Evolutionary conservation across 129 eudicot genomes (phyloP).

Genomic region (Dittrichia graveolens): DNA sequence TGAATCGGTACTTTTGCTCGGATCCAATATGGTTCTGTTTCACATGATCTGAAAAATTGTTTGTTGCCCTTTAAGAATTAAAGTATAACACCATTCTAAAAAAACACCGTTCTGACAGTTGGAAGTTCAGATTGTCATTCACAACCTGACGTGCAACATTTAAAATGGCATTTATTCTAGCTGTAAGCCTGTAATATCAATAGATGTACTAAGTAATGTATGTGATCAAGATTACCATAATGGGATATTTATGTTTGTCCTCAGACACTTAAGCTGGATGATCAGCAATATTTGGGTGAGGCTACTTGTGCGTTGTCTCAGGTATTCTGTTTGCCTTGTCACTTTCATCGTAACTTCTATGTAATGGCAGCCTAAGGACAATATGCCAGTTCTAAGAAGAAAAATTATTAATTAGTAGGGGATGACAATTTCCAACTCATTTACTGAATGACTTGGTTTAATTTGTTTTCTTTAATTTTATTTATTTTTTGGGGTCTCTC

Average conservation of each 20-base stretch:
- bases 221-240: neutral
- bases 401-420: no score
- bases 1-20: neutral
- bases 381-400: neutral
- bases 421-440: no score
- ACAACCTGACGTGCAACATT: constrained; percentile 8
- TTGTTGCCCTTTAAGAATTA: neutral
- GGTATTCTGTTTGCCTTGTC: constrained; percentile 42
- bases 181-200: neutral
- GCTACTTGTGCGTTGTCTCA: constrained; percentile 66
- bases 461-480: no score
- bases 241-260: constrained; percentile 15
- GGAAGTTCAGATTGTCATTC: neutral
- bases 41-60: neutral
- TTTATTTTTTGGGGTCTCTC: no score
- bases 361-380: neutral
- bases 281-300: constrained; percentile 90
- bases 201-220: neutral
- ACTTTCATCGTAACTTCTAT: constrained; percentile 10
- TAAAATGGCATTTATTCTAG: neutral
- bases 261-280: constrained; percentile 84
- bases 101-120: neutral
- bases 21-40: neutral
- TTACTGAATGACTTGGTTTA: no score
- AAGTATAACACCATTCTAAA: no score